A percentile compares a stretch with the other conserved stretches of the same genome.
These are phyloP conservation scores for Hygrophoropsis aurantiaca DNA, from an alignment of 768 basidiomycete genomes.

Conservation along the genomic window DNA sequence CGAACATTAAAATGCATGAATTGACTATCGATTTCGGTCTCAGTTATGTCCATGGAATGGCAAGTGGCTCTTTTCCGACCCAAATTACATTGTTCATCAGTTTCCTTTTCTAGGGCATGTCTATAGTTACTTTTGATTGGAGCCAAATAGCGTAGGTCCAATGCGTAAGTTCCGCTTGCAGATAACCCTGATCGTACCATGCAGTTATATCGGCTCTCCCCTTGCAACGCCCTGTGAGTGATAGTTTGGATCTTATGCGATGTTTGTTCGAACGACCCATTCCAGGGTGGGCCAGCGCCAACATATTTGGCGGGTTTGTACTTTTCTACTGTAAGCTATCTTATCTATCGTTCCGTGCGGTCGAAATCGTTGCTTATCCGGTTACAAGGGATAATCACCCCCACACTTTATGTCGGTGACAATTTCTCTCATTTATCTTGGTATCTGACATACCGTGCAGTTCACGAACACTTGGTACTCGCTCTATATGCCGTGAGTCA, in stretches of 20 bases:
- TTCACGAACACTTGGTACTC: slow-evolving; percentile 66
- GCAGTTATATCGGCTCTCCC: slow-evolving; percentile 41
- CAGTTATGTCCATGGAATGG: slow-evolving; percentile 44
- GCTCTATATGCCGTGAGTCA: slow-evolving; percentile 56
- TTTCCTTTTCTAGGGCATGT: slow-evolving; percentile 50
- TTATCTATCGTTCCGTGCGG: too few species aligned
- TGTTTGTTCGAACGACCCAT: slow-evolving; percentile 2
- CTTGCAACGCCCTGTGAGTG: slow-evolving; percentile 64
- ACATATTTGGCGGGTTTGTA: slow-evolving; percentile 63
- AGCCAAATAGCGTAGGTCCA: slow-evolving; percentile 51
- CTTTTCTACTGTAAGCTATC: slow-evolving; percentile 62
- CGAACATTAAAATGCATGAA: not conserved
- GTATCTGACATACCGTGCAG: slow-evolving; percentile 15
- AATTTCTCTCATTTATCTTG: slow-evolving; percentile 35
- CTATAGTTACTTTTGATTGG: slow-evolving; percentile 81
- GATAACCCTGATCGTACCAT: too few species aligned
- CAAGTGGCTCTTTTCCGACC: slow-evolving; percentile 14
- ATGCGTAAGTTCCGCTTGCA: slow-evolving; percentile 6
- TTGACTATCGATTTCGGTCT: slow-evolving; percentile 7
- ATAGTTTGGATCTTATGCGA: not conserved
- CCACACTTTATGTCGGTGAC: slow-evolving; percentile 46
- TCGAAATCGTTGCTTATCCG: too few species aligned
- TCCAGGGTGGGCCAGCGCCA: slow-evolving; percentile 74
- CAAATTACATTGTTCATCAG: not conserved
- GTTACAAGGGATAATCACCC: slow-evolving; percentile 35